Base-by-base conservation (phyloP, 1,284 basidiomycete genomes). In the Boletus sp. region DNA sequence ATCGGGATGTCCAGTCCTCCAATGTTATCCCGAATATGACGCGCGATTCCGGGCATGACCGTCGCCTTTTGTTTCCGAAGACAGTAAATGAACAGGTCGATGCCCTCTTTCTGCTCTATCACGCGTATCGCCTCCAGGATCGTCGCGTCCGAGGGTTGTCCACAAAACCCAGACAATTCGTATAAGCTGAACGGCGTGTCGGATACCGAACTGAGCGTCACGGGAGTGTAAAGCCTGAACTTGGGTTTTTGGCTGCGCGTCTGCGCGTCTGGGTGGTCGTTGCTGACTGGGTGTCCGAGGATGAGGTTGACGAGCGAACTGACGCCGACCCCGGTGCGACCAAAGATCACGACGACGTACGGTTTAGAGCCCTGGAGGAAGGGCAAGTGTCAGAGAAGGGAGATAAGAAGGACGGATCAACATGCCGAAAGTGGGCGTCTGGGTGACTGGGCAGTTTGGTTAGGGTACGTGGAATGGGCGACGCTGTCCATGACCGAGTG, bases 291-390 rank as follows among this genome's bases (percentile, higher is more conserved):
- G 36, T 44, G 37, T n/a, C 54, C 56, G 9, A 22, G 29, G 16
- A 64, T 56, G 51, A 64, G 59, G 42, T 61, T 62, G 1, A 54
- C 35, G 44, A 64, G 56, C 10, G 60, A 61, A 22, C 61, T 64
- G 41, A 64, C 30, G 16, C 60, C 60, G 4, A 58, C 61, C 1
- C 60, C 60, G 0, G 61, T 62, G 14, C 40, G 57, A 17, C 60
- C 60, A 12, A 61, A 64, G 38, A 64, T 40, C 1, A 64, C 57
- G 35, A 61, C 51, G 17, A 64, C 53, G 33, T 56, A 49, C 5
- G 60, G 56, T 17, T 38, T 41, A 4, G 17, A 34, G 5, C 33
- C 54, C 58, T 35, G 17, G 2, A 22, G 19, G 10, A 8, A 25
- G 36, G 2, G 27, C 44, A 25, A 27, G 9, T 0, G 16, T 19